Conservation (phyloP, 1,284 basidiomycete genomes). For the Apiotrichum veenhuisii region DNA sequence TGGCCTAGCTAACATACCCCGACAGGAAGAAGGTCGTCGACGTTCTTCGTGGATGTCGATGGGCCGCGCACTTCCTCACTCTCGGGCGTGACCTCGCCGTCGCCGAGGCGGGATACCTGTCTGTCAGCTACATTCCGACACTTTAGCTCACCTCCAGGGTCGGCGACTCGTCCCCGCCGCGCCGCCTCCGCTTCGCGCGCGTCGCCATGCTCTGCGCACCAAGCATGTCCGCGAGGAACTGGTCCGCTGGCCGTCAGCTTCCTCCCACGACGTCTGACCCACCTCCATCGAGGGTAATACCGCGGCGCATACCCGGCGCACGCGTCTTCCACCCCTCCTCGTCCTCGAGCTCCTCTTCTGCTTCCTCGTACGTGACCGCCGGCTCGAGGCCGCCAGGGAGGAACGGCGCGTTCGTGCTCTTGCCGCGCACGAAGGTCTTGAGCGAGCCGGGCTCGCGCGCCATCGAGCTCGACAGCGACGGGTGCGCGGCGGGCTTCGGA, state of each 20-base stretch:
- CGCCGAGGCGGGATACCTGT: conserved; percentile 31
- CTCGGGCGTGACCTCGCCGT: conserved; percentile 26
- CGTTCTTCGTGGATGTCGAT: conserved; percentile 52
- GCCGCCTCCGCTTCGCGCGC: conserved; percentile 38
- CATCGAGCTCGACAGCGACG: conserved; percentile 72
- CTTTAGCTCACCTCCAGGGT: conserved; percentile 25
- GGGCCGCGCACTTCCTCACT: conserved; percentile 3
- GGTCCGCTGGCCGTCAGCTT: conserved; percentile 34
- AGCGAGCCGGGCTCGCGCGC: conserved; percentile 73
- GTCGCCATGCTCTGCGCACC: conserved; percentile 36
- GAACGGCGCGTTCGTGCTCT: conserved; percentile 87
- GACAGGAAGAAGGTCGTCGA: conserved; percentile 76
- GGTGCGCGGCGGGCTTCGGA: conserved; percentile 56
- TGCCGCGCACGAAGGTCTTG: conserved; percentile 84
- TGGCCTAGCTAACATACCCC: conserved; percentile 56
- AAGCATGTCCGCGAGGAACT: conserved; percentile 45
- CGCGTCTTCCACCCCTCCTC: conserved; percentile 46
- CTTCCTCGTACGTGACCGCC: conserved; percentile 27
- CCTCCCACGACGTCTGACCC: conserved; percentile 4
- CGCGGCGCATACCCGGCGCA: conserved; percentile 40
- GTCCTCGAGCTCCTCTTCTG: conserved; percentile 40
- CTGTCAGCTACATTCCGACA: neutral
- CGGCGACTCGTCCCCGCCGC: conserved; percentile 33
- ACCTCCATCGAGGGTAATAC: conserved; percentile 44
- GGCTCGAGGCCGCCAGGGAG: conserved; percentile 73